Conservation (phyloP, 1,284 basidiomycete species). For the Tylopilus sp. region DNA sequence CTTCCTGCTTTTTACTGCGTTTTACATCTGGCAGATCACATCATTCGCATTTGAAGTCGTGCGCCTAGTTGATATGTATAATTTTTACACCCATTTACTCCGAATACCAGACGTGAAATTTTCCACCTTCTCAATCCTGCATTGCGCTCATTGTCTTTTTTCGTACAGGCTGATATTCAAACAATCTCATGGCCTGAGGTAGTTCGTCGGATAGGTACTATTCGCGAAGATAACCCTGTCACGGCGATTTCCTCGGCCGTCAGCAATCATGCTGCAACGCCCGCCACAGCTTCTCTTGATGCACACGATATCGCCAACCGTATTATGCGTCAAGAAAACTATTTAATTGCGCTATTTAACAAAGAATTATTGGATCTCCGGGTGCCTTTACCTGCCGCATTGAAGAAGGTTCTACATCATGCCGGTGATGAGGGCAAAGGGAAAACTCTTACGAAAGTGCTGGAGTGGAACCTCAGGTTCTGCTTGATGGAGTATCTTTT, state of each 20-base stretch:
- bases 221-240: conserved; percentile 86
- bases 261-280: conserved; percentile 45
- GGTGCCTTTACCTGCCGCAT: conserved; percentile 64
- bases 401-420: conserved; percentile 48
- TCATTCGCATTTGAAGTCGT: conserved; percentile 63
- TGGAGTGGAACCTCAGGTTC: conserved; percentile 96
- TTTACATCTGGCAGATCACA: conserved; percentile 76
- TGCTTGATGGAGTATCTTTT: conserved; percentile 95
- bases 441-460: conserved; percentile 76
- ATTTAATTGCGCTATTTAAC: conserved; percentile 96
- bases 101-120: conserved; percentile 76
- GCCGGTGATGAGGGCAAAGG: conserved; percentile 58
- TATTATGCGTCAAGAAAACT: conserved; percentile 97
- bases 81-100: conserved; percentile 81
- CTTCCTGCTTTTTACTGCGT: conserved; percentile 74
- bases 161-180: conserved; percentile 83
- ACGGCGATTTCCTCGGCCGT: conserved; percentile 75
- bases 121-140: conserved; percentile 18
- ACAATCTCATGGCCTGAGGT: conserved; percentile 97
- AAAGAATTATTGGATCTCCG: conserved; percentile 91
- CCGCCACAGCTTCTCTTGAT: conserved; percentile 73
- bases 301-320: conserved; percentile 96
- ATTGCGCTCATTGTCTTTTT: conserved; percentile 12
- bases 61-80: conserved; percentile 87
- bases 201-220: conserved; percentile 82